Evolutionary conservation across 1,284 basidiomycete species (phyloP), one percentile per base, ranked within the genome.

Genomic region (Ustilago tritici): DNA sequence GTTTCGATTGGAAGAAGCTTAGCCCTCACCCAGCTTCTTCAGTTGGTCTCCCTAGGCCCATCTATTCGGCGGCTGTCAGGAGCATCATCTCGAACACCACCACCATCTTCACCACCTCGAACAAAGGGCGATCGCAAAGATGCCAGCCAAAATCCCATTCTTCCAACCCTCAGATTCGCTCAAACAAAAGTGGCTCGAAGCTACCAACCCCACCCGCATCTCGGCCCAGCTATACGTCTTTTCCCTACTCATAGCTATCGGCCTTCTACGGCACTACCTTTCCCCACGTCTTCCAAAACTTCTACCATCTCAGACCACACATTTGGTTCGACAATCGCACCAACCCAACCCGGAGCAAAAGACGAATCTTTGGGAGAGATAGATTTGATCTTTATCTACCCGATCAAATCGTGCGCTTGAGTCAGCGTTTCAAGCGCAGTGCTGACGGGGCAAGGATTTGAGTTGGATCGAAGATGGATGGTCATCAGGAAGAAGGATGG

Each of bases 391-490:
- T 67, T 61, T 50, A 58, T 83, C 56, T 82, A 83, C 32, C 80
- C 81, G 5, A 76, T 83, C 62, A 83, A 83, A 57, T 75, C 70
- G 7, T 81, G 81, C 32, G 70, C 73, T 0, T 78, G 72, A 17
- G 55, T 75, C 7, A 55, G 62, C 11, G 61, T 83, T 3, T 1
- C 55, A 6, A 31, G 43, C 0, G 64, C 68, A 3, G 12, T 57
- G 0, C 34, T 82, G 15, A 76, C 65, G 1, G 19, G 32, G 12
- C 79, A 82, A 40, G 81, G 81, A 1, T 74, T 82, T 31, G 70
- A 82, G 31, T 68, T 80, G 36, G 81, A 83, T 53, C 65, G 80
- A 23, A 59, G 76, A 34, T 83, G 81, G 81, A 78, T 80, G 66
- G 70, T 82, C 14, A 59, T 82, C 3, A n/a, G 65, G 0, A 31